Evolutionary conservation across 352 stramenopile species (phyloP), one percentile per base, ranked within the genome.

Genomic region (Globisporangium orthogonon): DNA sequence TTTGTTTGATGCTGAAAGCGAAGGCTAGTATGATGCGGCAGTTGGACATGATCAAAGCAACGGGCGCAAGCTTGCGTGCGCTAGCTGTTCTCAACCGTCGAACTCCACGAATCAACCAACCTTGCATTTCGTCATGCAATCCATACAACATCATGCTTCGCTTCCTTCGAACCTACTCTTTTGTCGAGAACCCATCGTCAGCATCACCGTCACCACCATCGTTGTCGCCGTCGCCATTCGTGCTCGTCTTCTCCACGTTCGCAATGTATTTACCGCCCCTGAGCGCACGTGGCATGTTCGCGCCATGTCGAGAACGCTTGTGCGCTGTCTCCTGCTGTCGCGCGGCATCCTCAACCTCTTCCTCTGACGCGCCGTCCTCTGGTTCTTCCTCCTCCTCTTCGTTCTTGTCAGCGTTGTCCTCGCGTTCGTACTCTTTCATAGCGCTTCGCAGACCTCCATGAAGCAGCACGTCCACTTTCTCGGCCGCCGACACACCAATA

Each of bases 401-500:
- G 57, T 84, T 58, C 3, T 50, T 30, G 2, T 69, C 47, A 1
- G 62, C 58, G 44, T 74, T 52, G 11, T 37, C 50, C 9, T 80
- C 53, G 4, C 57, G 50, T 9, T 69, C 51, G 61, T 88, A 88
- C 64, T 89, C 81, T 23, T 69, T 70, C 39, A 88, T 23, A 29
- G 73, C 76, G 6, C 60, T 62, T 1, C 67, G 43, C 3, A 89
- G 62, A 18, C 81, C 81, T 54, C 71, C 69, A 31, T 73, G 70
- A 45, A 91, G 56, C 29, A 91, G 69, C 29, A 67, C 61, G 41
- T 91, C 76, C 29, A 89, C 56, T 61, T 89, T 91, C 31, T 69
- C 69, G 17, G 81, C 81, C 0, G 70, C 63, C 0, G 68, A 80
- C 7, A 58, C 23, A 0, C 81, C 81, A 4, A 91, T 65, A 17